Percentiles rank a stretch among this genome's conserved stretches.
These are phyloP conservation scores for Chlorella sorokiniana DNA, from an alignment of 139 green algal species.

Conservation along the genomic window DNA sequence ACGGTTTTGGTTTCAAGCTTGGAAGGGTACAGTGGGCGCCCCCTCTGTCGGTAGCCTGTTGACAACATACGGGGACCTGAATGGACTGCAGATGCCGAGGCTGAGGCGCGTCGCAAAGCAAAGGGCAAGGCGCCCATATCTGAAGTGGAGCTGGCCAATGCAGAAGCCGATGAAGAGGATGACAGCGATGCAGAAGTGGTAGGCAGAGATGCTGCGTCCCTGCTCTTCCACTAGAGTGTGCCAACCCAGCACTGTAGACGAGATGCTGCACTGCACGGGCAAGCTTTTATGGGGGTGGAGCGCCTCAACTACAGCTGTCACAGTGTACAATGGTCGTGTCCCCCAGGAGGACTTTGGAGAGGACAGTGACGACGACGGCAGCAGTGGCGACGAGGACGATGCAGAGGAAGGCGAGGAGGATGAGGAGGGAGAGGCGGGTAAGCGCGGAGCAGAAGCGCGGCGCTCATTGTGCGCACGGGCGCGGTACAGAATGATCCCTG, in stretches of 20 bases:
- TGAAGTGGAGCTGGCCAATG: neutral
- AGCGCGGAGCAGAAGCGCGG: too few species aligned
- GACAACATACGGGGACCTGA: too few species aligned
- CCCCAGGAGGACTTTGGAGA: constrained; percentile 14
- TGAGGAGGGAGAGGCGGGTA: neutral
- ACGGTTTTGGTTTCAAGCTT: too few species aligned
- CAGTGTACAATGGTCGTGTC: neutral
- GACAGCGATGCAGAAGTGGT: constrained; percentile 41
- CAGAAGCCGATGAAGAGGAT: constrained; percentile 17
- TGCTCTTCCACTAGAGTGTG: too few species aligned
- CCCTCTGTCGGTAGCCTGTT: too few species aligned
- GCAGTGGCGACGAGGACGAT: neutral
- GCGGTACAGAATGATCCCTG: neutral
- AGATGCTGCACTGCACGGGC: too few species aligned
- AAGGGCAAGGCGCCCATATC: constrained; percentile 24
- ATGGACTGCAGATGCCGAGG: constrained; percentile 7
- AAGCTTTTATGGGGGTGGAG: neutral
- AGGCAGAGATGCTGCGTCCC: neutral
- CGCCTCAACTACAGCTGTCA: neutral
- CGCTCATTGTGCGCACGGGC: neutral
- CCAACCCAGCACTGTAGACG: too few species aligned
- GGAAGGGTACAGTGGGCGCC: too few species aligned
- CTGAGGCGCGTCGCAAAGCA: constrained; percentile 1
- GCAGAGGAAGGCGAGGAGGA: constrained; percentile 3
- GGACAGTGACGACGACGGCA: constrained; percentile 4